Evolutionary conservation across 2,329 filamentous ascomycete species (phyloP), one percentile per base, ranked within the genome.

Genomic region (Zasmidium cellare): DNA sequence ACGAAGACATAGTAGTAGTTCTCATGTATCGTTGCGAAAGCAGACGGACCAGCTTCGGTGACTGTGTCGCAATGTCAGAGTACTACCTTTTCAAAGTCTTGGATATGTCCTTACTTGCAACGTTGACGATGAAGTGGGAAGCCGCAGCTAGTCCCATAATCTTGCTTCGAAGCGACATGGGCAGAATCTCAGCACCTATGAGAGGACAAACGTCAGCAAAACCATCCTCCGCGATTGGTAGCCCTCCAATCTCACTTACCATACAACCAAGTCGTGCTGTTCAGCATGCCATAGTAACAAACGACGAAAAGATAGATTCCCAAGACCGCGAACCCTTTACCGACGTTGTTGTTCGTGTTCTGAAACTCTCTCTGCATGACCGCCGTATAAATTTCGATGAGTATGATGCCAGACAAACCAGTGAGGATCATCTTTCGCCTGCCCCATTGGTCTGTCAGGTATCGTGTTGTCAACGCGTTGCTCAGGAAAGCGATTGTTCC

Each of bases 1-100:
- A 84, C 81, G 59, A 85, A 85, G 18, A 85, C 82, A 59, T 84
- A 85, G 67, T 85, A 85, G 67, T 84, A 85, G 61, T 84, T 85
- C 63, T 85, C 78, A n/a, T 75, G 67, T 53, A 85, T 85, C 46
- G 77, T 83, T 14, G 80, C 79, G 63, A 85, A 84, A 0, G 82
- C 82, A 52, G 75, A 82, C 0, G 82, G 82, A 0, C 82, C 82
- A 3, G 67, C 68, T 61, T 70, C 67, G 14, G 68, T 71, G 23
- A 71, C 62, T 64, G 46, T 28, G 5, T 5, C 25, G 14, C 35
- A 20, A 19, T 31, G 46, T 59, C 46, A 56, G 53, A 48, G 28
- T 16, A 28, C 9, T 18, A 19, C n/a, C n/a, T n/a, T n/a, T 14
- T n/a, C 19, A 16, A n/a, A 35, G 12, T 12, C n/a, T 23, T 16